Evolutionary conservation across 345 rosid genomes (phyloP).

Genomic region (Gossypium raimondii): DNA sequence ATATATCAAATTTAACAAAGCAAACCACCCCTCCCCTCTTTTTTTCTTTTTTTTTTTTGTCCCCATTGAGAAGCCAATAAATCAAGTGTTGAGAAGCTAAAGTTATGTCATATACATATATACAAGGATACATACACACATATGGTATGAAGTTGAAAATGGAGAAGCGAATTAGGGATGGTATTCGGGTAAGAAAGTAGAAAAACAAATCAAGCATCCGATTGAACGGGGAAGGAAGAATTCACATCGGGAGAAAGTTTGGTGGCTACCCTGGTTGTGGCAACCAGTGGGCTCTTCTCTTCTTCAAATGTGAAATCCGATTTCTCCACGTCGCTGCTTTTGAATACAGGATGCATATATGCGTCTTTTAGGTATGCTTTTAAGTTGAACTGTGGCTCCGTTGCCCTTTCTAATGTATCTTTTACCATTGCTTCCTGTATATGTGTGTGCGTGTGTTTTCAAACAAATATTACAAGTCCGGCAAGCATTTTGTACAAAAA

Average conservation of each 20-base stretch:
- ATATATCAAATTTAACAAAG: background rate
- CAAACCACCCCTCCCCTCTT: background rate
- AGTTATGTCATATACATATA: background rate
- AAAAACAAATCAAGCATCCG: background rate
- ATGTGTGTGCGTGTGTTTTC: too few relatives aligned
- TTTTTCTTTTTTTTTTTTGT: too few relatives aligned
- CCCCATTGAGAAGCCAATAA: too few relatives aligned
- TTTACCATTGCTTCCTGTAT: conserved; percentile 89
- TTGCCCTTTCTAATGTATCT: conserved; percentile 84
- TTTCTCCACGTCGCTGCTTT: conserved; percentile 35
- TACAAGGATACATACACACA: background rate
- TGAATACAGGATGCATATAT: conserved; percentile 84
- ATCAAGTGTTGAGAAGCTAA: background rate
- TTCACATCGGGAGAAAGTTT: conserved; percentile 36
- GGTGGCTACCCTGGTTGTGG: conserved; percentile 43
- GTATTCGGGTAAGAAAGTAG: background rate
- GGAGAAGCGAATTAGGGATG: background rate
- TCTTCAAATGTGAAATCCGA: conserved; percentile 46
- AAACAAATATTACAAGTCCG: too few relatives aligned
- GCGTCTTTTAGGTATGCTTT: conserved; percentile 71
- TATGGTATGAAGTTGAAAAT: background rate
- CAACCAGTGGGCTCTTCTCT: conserved; percentile 66
- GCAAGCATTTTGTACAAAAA: too few relatives aligned
- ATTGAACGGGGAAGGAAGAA: conserved; percentile 13
- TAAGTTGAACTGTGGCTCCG: conserved; percentile 70